phyloP scores from a whole-genome alignment of 2,329 filamentous ascomycete species.

The Pseudovirgaria hyperparasitica region DNA sequence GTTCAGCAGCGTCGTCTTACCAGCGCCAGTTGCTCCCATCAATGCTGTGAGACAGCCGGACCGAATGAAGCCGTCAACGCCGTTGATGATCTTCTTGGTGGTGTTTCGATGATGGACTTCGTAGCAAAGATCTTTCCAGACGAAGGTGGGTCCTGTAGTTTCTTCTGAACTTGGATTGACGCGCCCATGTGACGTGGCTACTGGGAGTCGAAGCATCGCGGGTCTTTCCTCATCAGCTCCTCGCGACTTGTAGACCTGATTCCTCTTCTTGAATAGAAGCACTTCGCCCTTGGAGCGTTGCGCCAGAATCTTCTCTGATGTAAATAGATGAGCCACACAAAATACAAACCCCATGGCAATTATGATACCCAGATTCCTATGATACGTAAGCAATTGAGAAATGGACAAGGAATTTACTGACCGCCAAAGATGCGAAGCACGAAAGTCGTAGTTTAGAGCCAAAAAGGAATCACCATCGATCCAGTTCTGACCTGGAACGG shows the following conservation, averaged over 20 bases:
- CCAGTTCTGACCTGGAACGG: too few relatives aligned
- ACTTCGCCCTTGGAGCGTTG: slow-evolving; percentile 2
- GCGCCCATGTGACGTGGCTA: slow-evolving; percentile 1
- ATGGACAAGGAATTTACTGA: too few relatives aligned
- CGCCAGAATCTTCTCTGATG: slow-evolving; percentile 1
- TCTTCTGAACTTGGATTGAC: slow-evolving; percentile 1
- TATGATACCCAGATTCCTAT: slow-evolving; percentile 1
- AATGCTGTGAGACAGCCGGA: slow-evolving; percentile 41
- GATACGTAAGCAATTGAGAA: too few relatives aligned
- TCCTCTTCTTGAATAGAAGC: slow-evolving; percentile 2
- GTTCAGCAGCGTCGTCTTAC: slow-evolving; percentile 22
- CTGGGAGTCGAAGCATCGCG: background rate
- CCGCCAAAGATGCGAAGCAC: slow-evolving; percentile 1
- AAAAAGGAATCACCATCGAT: too few relatives aligned
- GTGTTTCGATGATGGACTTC: slow-evolving; percentile 57
- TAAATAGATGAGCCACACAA: slow-evolving; percentile 3
- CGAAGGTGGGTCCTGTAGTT: slow-evolving; percentile 17
- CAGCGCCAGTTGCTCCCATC: slow-evolving; percentile 23
- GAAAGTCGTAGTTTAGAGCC: slow-evolving; percentile 1
- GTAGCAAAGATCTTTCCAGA: slow-evolving; percentile 44
- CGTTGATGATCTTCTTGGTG: slow-evolving; percentile 41
- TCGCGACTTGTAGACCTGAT: slow-evolving; percentile 2
- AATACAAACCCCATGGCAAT: slow-evolving; percentile 1
- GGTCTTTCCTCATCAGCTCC: slow-evolving; percentile 13
- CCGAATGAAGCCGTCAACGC: slow-evolving; percentile 43